Conservation (phyloP, 2,329 filamentous ascomycete species). For the Trichophyton schoenleinii region DNA sequence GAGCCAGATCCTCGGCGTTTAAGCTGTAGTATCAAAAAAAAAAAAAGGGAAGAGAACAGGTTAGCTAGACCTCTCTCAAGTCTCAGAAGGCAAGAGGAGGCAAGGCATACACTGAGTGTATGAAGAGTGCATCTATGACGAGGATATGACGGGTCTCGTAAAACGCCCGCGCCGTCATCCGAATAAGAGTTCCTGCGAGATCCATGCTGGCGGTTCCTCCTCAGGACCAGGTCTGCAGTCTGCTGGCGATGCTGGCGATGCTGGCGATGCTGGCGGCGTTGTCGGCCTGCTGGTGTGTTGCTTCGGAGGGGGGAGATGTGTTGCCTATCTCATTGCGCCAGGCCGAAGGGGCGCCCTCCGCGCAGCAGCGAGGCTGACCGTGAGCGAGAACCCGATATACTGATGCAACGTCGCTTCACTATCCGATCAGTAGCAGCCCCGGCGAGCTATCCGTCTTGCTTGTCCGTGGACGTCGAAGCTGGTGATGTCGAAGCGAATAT, state of each 20-base stretch:
- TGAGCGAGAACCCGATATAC: neutral
- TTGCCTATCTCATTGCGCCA: constrained; percentile 3
- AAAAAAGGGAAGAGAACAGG: neutral
- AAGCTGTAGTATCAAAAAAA: constrained; percentile 40
- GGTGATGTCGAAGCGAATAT: too few relatives aligned
- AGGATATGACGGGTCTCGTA: constrained; percentile 75
- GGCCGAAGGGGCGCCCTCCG: neutral
- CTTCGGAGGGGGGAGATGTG: neutral
- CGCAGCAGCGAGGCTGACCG: neutral
- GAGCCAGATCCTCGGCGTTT: constrained; percentile 75
- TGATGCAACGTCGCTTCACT: neutral
- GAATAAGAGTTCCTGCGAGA: constrained; percentile 64
- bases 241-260: neutral
- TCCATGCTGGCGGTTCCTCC: constrained; percentile 38
- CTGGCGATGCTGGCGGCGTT: neutral
- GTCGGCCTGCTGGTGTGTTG: neutral
- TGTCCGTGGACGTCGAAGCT: neutral
- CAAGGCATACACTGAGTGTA: constrained; percentile 52
- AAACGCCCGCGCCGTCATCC: constrained; percentile 74
- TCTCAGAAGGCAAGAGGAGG: constrained; percentile 7
- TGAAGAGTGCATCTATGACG: constrained; percentile 65
- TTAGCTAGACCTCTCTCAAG: constrained; percentile 10
- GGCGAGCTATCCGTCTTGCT: neutral
- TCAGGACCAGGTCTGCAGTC: neutral
- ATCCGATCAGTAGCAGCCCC: too few relatives aligned